Evolutionary conservation across 345 rosid species (phyloP).

Genomic region (Schrenkiella parvula): DNA sequence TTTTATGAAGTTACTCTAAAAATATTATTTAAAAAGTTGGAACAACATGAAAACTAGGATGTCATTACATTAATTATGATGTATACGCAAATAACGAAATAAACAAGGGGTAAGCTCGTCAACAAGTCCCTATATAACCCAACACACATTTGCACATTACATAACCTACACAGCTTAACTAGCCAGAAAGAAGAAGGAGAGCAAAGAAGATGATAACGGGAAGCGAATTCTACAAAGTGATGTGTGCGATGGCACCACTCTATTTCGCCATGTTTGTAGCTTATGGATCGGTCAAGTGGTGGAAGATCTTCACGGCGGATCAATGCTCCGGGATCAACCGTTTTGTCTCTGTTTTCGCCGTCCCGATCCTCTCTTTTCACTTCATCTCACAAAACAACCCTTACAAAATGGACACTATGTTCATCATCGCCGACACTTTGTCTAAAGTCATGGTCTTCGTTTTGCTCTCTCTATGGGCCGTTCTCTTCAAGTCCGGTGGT

Average conservation of each 20-base stretch:
- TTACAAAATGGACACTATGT: conserved; percentile 45
- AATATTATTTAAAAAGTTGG: neutral
- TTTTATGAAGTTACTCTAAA: neutral
- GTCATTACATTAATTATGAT: neutral
- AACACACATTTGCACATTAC: conserved; percentile 11
- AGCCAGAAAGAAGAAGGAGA: conserved; percentile 2
- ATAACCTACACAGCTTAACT: conserved; percentile 7
- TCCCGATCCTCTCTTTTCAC: conserved; percentile 93
- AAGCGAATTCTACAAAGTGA: conserved; percentile 85
- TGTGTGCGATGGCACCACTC: conserved; percentile 97
- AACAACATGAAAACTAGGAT: neutral
- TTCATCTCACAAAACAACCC: conserved; percentile 50
- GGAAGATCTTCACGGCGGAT: conserved; percentile 89
- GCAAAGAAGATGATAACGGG: conserved; percentile 56
- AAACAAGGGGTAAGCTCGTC: conserved; percentile 25
- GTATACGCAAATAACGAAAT: conserved; percentile 7
- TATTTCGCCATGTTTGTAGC: conserved; percentile 97
- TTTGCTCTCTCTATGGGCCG: conserved; percentile 41
- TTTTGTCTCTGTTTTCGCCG: conserved; percentile 95
- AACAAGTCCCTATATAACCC: conserved; percentile 24
- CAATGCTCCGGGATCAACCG: conserved; percentile 99
- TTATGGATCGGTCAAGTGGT: conserved; percentile 95
- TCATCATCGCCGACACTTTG: conserved; percentile 48
- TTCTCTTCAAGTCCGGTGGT: conserved; percentile 30
- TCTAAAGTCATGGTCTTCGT: conserved; percentile 41